Evolutionary conservation across 2,329 filamentous ascomycete genomes (phyloP), one percentile per base, ranked within the genome.

Genomic region (Trichoderma gracile): DNA sequence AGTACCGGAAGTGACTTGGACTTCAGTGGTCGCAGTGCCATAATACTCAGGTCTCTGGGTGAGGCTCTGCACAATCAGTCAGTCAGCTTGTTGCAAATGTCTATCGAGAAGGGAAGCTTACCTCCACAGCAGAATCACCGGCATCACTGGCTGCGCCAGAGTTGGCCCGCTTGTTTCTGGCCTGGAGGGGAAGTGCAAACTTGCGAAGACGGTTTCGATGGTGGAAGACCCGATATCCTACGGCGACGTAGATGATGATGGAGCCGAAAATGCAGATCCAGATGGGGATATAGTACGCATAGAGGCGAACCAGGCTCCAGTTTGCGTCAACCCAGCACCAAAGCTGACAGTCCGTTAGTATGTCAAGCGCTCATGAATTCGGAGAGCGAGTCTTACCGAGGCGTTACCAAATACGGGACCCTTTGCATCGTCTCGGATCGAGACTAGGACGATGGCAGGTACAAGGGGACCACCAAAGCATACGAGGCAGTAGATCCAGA

Each of bases 381-480:
- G 33, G 19, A 14, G 4, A 8, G 52, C 3, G 12, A 8, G 5
- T 75, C 81, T 70, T 73, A 85, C 84, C 7, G 83, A 83, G 10
- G 84, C 84, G 70, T 86, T 78, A 10, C 84, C 84, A 68, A 85
- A 86, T 4, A 84, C 76, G 1, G 76, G 73, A 0, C 78, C 78
- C 12, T 75, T 74, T 8, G 71, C 66, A 15, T 76, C 69, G 15
- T 73, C 75, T 2, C 74, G 76, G 52, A 90, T 77, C 19, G 89
- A 83, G n/a, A 93, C 80, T 63, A 89, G 85, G 17, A 83, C 78
- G 27, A 93, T 73, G 0, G 89, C 85, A 0, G 89, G 87, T 9
- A 92, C 76, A 21, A 89, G 82, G 0, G 91, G 90, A 0, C 89
- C 70, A 0, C 90, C 90, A 65, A 92, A 94, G 73, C 89, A 91